Base-by-base conservation (phyloP, 495 filamentous ascomycete genomes). In the Letharia columbiana region DNA sequence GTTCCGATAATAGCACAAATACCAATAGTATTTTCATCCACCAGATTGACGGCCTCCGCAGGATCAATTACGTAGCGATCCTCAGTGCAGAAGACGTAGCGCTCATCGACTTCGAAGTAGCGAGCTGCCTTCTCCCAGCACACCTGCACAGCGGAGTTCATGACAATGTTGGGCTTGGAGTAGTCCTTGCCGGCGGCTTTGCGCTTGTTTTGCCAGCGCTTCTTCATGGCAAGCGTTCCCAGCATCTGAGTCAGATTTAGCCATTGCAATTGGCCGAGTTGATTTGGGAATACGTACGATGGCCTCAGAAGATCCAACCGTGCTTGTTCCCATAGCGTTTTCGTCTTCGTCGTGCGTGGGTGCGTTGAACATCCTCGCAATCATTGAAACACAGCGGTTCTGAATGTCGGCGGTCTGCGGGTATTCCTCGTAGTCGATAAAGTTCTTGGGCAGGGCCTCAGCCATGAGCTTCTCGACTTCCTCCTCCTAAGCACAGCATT, bases 51-150 rank as follows among this genome's bases (percentile, higher is more conserved):
- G 1, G 90, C 88, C 78, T 92, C 78, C 71, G 86, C 77, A 12
- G 92, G 92, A 75, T 96, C 92, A 71, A 96, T 92, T 47, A 94
- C 89, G 71, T 84, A 96, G 67, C 92, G 87, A 9, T 87, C 83
- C 20, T 83, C 78, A 4, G 89, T 91, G 77, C 91, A 96, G 78
- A 87, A 94, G 61, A 92, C 89, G 65, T 90, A 89, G 74, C 87
- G 87, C 80, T 96, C 91, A 73, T 96, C 91, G 56, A 95, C 82
- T 67, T 96, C 92, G 70, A 96, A 95, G 79, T 96, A 96, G 39
- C 92, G 83, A n/a, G 91, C 88, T 0, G 92, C 92, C 77, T 96
- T 96, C 79, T 96, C 91, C 91, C 91, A 96, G 82, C 91, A 95
- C 35, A 96, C 92, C 78, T 96, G 92, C 2, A 96, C 92, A 40